phyloP scores from a whole-genome alignment of 2,329 filamentous ascomycete species.

The Sporothrix phasma region DNA sequence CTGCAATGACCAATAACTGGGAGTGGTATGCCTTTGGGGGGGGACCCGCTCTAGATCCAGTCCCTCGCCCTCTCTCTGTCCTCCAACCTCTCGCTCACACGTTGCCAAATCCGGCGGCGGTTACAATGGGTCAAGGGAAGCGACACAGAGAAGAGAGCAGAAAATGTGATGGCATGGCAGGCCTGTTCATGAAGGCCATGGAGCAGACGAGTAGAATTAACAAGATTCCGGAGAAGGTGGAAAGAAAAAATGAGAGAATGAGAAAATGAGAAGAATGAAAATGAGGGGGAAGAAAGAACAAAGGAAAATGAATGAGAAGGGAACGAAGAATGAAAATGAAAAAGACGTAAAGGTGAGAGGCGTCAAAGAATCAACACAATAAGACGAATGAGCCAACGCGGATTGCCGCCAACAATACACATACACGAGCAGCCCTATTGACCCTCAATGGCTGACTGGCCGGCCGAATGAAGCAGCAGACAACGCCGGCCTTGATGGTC shows the following conservation, averaged over 20 bases:
- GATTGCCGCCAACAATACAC: neutral
- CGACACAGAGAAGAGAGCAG: neutral
- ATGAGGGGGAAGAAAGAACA: neutral
- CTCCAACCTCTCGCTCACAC: neutral
- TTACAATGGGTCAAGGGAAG: neutral
- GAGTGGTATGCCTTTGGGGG: neutral
- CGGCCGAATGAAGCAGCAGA: neutral
- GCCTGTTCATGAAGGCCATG: too few species aligned
- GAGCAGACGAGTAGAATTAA: too few species aligned
- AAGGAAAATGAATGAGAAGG: neutral
- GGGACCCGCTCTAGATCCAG: neutral
- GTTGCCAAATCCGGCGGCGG: neutral
- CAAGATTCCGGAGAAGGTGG: too few species aligned
- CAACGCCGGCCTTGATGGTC: neutral
- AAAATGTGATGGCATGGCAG: neutral
- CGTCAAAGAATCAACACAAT: neutral
- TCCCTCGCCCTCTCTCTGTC: neutral
- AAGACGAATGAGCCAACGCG: neutral
- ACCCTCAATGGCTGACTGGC: neutral
- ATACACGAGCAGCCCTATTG: neutral
- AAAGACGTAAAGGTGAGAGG: neutral
- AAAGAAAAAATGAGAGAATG: too few species aligned
- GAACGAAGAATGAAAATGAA: neutral
- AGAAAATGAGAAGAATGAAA: neutral
- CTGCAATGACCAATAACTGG: neutral